A percentile compares a stretch with the other conserved stretches of the same genome.
These are phyloP conservation scores for Talaromyces ruber DNA, from an alignment of 495 filamentous ascomycete species.

Conservation along the genomic window DNA sequence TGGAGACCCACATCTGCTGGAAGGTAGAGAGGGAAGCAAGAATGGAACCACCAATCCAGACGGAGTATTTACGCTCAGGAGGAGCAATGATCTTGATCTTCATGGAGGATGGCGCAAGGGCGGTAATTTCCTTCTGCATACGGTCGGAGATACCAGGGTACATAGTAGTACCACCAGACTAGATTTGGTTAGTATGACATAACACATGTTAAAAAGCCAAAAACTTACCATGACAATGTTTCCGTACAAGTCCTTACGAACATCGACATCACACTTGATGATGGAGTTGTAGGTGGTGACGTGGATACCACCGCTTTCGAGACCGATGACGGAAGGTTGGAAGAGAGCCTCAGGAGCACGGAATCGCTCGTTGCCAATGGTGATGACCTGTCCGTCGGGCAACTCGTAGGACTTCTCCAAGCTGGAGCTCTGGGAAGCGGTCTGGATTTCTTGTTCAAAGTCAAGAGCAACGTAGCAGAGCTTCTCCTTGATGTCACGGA, in stretches of 20 bases:
- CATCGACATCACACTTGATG: slow-evolving; percentile 99
- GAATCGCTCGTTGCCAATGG: slow-evolving; percentile 99
- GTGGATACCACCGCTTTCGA: slow-evolving; percentile 97
- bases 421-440: slow-evolving; percentile 93
- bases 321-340: slow-evolving; percentile 96
- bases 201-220: neutral
- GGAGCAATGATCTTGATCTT: slow-evolving; percentile 76
- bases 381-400: slow-evolving; percentile 99
- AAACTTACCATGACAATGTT: slow-evolving; percentile 97
- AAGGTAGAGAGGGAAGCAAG: slow-evolving; percentile 98
- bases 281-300: slow-evolving; percentile 99
- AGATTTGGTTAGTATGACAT: slow-evolving; percentile 5
- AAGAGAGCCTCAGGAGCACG: slow-evolving; percentile 98
- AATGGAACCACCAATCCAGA: slow-evolving; percentile 99
- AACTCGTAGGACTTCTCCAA: slow-evolving; percentile 99
- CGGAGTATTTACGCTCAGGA: slow-evolving; percentile 76
- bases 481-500: slow-evolving; percentile 99
- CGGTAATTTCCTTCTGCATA: slow-evolving; percentile 99
- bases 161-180: slow-evolving; percentile 99
- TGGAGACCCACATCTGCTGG: slow-evolving; percentile 99
- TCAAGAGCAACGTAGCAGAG: slow-evolving; percentile 98
- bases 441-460: slow-evolving; percentile 99
- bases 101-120: slow-evolving; percentile 93
- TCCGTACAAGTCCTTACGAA: slow-evolving; percentile 98
- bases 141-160: slow-evolving; percentile 99